These are phyloP conservation scores for Phaeotremella fagi DNA, from an alignment of 768 basidiomycete species.

Conservation along the genomic window DNA sequence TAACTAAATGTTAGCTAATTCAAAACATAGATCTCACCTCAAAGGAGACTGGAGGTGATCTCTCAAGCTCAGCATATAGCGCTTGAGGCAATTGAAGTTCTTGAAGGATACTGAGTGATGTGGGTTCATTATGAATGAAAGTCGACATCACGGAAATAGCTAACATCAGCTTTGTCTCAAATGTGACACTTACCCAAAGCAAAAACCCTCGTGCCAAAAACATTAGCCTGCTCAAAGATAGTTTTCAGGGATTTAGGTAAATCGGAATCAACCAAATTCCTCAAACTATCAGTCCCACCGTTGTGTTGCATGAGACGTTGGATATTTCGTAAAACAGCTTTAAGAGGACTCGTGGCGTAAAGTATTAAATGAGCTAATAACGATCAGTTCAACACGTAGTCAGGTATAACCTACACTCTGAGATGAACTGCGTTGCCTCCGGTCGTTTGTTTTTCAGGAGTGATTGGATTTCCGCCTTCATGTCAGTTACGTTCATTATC, in stretches of 20 bases:
- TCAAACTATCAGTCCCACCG: slow-evolving; percentile 80
- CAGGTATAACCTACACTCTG: slow-evolving; percentile 5
- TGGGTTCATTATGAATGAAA: slow-evolving; percentile 98
- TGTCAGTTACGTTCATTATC: background rate
- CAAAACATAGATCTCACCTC: slow-evolving; percentile 57
- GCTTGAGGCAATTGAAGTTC: slow-evolving; percentile 82
- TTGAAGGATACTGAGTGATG: slow-evolving; percentile 85
- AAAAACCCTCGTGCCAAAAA: slow-evolving; percentile 82
- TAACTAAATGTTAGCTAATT: slow-evolving; percentile 55
- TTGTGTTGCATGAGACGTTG: slow-evolving; percentile 97
- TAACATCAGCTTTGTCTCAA: slow-evolving; percentile 40
- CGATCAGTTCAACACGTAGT: background rate
- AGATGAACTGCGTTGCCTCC: slow-evolving; percentile 7
- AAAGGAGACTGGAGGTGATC: slow-evolving; percentile 75
- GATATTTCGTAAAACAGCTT: slow-evolving; percentile 83
- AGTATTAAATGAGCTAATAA: too few species aligned
- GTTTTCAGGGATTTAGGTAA: slow-evolving; percentile 78
- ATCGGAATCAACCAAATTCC: slow-evolving; percentile 87
- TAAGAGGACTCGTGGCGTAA: slow-evolving; percentile 72
- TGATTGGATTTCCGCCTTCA: slow-evolving; percentile 29
- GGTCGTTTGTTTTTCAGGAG: background rate
- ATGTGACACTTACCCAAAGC: slow-evolving; percentile 62
- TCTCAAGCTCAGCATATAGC: slow-evolving; percentile 80
- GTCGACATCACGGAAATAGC: slow-evolving; percentile 94
- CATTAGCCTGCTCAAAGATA: slow-evolving; percentile 72